Conservation (phyloP, 2,329 filamentous ascomycete species). For the Penicillium sp. region DNA sequence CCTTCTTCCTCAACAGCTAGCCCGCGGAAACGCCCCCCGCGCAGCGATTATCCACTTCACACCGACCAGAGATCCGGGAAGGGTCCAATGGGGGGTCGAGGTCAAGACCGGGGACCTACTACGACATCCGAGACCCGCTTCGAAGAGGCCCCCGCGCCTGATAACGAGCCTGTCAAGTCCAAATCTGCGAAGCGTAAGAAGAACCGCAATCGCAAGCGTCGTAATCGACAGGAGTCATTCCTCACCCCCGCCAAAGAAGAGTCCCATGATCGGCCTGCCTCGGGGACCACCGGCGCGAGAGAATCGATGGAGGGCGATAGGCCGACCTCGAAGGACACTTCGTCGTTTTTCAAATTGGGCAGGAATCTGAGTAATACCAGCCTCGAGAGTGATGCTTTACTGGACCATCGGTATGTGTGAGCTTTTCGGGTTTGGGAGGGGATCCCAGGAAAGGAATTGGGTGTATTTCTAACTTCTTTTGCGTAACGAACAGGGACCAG, state of each 20-base stretch:
- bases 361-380: slow-evolving; percentile 79
- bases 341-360: slow-evolving; percentile 59
- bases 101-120: slow-evolving; percentile 14
- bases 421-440: neutral
- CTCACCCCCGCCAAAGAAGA: slow-evolving; percentile 62
- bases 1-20: slow-evolving; percentile 18
- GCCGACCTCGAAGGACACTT: slow-evolving; percentile 31
- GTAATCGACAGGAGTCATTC: slow-evolving; percentile 80
- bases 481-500: slow-evolving; percentile 55
- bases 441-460: slow-evolving; percentile 7
- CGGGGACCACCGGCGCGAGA: slow-evolving; percentile 41
- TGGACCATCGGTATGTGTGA: slow-evolving; percentile 77
- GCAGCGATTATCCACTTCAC: slow-evolving; percentile 24
- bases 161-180: slow-evolving; percentile 23
- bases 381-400: slow-evolving; percentile 81
- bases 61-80: slow-evolving; percentile 23
- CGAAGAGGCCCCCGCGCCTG: slow-evolving; percentile 21
- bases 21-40: slow-evolving; percentile 17
- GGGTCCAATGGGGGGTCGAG: slow-evolving; percentile 24
- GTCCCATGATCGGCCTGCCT: slow-evolving; percentile 53
- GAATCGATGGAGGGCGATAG: slow-evolving; percentile 34
- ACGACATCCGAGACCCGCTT: slow-evolving; percentile 25
- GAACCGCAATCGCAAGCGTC: slow-evolving; percentile 78
- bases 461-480: slow-evolving; percentile 17
- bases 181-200: slow-evolving; percentile 58